Evolutionary conservation across 2,329 filamentous ascomycete genomes (phyloP).

Genomic region (Nothomitra cinnamomea): DNA sequence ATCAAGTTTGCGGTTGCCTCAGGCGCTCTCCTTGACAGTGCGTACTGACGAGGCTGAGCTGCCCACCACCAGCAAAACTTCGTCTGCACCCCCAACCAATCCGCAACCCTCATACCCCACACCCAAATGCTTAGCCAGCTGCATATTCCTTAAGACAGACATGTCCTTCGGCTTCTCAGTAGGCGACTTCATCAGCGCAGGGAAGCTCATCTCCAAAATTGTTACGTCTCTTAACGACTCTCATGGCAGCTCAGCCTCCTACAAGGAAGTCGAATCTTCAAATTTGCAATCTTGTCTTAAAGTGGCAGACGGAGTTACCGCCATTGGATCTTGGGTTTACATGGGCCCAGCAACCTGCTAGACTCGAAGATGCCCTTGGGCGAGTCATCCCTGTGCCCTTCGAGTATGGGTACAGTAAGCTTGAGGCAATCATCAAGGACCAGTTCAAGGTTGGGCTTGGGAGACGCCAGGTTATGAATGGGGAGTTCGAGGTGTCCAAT

Average conservation of each 20-base stretch:
- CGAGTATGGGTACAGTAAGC: background rate
- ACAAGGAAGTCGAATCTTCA: conserved; percentile 6
- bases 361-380: background rate
- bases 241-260: conserved; percentile 9
- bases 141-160: too few relatives aligned
- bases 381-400: background rate
- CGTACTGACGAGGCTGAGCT: too few relatives aligned
- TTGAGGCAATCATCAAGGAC: background rate
- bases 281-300: background rate
- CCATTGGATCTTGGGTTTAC: background rate
- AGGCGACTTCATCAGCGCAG: conserved; percentile 16
- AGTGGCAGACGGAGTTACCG: background rate
- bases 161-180: conserved; percentile 15
- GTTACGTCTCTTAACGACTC: conserved; percentile 9
- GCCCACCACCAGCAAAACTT: too few relatives aligned
- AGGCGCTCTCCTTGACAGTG: too few relatives aligned
- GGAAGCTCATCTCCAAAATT: conserved; percentile 13
- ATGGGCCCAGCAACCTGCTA: background rate
- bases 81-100: too few relatives aligned
- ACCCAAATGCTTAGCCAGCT: too few relatives aligned
- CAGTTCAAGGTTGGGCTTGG: background rate
- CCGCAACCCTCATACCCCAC: too few relatives aligned
- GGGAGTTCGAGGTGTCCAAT: background rate
- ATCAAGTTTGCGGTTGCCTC: too few relatives aligned
- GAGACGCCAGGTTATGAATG: background rate